These are phyloP conservation scores for Annona cherimola DNA, from an alignment of 164 flowering plant species.

Conservation along the genomic window DNA sequence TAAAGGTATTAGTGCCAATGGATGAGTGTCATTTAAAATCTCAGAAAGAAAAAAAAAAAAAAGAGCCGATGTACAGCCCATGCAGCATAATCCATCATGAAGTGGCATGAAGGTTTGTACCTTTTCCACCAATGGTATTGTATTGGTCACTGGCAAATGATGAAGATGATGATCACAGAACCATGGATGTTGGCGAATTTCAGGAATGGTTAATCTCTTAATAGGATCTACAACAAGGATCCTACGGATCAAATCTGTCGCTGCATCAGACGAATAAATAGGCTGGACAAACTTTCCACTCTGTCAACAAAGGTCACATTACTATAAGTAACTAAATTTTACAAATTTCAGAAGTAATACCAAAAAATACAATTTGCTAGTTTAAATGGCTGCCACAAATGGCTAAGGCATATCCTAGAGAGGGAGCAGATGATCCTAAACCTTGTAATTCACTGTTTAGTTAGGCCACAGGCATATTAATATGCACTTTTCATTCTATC, in stretches of 20 bases:
- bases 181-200: conserved; percentile 27
- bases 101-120: neutral
- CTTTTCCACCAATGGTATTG: conserved; percentile 5
- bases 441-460: neutral
- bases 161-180: conserved; percentile 14
- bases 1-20: neutral
- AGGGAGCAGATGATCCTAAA: neutral
- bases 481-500: neutral
- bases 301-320: conserved; percentile 6
- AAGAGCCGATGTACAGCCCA: neutral
- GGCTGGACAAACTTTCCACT: conserved; percentile 19
- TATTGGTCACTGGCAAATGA: conserved; percentile 5
- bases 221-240: conserved; percentile 24
- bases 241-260: conserved; percentile 20
- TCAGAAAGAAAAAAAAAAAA: neutral
- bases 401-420: neutral
- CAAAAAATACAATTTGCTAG: too few species aligned
- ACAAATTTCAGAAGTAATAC: too few species aligned
- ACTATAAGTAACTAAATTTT: neutral
- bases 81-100: neutral
- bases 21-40: neutral
- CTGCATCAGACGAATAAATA: conserved; percentile 18
- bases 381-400: neutral
- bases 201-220: conserved; percentile 23
- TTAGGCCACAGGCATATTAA: neutral